A percentile compares a stretch with the other conserved stretches of the same genome.
Conservation (phyloP, 805 yeast species). For the Saturnispora sanitii region DNA sequence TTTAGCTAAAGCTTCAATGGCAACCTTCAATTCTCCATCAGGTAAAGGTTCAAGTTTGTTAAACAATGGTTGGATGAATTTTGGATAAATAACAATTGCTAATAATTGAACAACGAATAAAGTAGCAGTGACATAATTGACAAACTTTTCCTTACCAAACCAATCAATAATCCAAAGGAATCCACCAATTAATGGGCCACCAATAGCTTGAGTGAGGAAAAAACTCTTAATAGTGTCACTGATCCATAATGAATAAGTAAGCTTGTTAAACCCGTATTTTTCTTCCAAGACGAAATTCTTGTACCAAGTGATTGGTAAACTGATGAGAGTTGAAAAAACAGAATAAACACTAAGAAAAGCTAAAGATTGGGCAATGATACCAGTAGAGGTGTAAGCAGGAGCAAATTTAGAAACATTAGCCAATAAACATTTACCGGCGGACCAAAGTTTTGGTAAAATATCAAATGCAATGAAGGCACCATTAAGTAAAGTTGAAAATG, state of each 20-base stretch:
- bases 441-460: conserved; percentile 56
- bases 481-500: conserved; percentile 46
- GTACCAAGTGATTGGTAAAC: conserved; percentile 66
- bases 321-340: conserved; percentile 39
- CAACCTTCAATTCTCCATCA: conserved; percentile 76
- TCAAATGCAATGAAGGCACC: conserved; percentile 50
- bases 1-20: conserved; percentile 72
- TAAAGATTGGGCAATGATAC: conserved; percentile 64
- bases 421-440: conserved; percentile 16
- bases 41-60: conserved; percentile 85
- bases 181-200: conserved; percentile 63
- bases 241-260: conserved; percentile 62
- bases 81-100: conserved; percentile 69
- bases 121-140: conserved; percentile 69
- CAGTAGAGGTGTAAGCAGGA: conserved; percentile 28
- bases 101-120: conserved; percentile 62
- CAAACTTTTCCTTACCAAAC: conserved; percentile 65
- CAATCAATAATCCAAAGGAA: conserved; percentile 73
- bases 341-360: conserved; percentile 48
- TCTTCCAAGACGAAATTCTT: conserved; percentile 84
- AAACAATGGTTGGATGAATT: conserved; percentile 84
- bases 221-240: conserved; percentile 59
- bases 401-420: conserved; percentile 15
- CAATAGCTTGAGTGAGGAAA: conserved; percentile 44
- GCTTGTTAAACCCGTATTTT: conserved; percentile 85